Conservation (phyloP, 140 eudicot species). For the Flaveria floridana region DNA sequence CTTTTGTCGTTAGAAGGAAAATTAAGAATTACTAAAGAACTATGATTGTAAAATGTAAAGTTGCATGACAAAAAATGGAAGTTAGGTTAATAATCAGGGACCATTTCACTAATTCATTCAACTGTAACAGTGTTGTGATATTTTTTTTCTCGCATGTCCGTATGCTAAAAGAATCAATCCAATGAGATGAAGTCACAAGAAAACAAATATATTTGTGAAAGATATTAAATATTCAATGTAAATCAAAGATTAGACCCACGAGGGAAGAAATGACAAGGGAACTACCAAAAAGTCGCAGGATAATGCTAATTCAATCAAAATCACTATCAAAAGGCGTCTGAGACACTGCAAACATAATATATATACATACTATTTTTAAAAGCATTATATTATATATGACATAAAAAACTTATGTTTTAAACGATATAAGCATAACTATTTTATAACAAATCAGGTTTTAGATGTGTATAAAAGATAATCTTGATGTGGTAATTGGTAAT, state of each 20-base stretch:
- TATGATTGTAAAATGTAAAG: no score
- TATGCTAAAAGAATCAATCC: not conserved
- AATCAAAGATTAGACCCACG: constrained; percentile 26
- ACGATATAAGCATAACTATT: no score
- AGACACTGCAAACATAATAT: not conserved
- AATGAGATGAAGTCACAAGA: constrained; percentile 5
- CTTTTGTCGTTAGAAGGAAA: not conserved
- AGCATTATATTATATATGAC: not conserved
- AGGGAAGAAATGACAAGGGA: constrained; percentile 35
- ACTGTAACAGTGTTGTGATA: not conserved
- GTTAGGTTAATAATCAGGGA: not conserved
- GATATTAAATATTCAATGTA: not conserved
- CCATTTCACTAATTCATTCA: not conserved
- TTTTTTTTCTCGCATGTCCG: not conserved
- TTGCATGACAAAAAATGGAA: no score
- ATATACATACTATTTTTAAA: no score
- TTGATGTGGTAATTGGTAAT: no score
- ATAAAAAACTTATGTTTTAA: no score
- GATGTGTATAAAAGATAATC: no score
- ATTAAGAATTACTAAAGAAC: no score
- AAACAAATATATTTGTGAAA: constrained; percentile 25
- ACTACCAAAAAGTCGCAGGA: constrained; percentile 39
- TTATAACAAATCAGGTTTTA: no score
- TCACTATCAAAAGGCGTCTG: constrained; percentile 14
- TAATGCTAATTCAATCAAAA: constrained; percentile 9